Conservation (phyloP, 164 flowering plant species). For the Vitis riparia region DNA sequence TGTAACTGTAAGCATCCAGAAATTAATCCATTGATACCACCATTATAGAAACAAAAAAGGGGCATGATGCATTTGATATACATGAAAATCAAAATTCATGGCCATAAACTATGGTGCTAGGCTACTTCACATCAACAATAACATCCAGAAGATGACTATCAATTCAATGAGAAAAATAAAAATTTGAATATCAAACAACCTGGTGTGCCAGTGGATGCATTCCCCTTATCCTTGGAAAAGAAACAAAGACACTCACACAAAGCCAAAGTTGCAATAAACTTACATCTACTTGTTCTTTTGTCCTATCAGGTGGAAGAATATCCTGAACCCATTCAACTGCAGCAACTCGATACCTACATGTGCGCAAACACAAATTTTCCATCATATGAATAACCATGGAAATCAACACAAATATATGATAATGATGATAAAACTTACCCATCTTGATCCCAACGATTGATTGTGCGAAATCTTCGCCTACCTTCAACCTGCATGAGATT, state of each 20-base stretch:
- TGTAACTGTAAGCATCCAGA: slow-evolving; percentile 46
- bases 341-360: slow-evolving; percentile 79
- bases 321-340: slow-evolving; percentile 91
- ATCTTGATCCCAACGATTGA: slow-evolving; percentile 88
- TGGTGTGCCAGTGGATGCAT: too few species aligned
- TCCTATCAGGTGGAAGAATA: slow-evolving; percentile 51
- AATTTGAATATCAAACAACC: too few species aligned
- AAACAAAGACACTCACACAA: background rate
- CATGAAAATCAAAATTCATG: background rate
- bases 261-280: slow-evolving; percentile 16
- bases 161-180: too few species aligned
- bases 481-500: slow-evolving; percentile 74
- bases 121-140: background rate
- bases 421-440: slow-evolving; percentile 54
- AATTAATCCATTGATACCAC: background rate
- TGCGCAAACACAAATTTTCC: background rate
- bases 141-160: too few species aligned
- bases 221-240: background rate
- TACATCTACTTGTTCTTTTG: slow-evolving; percentile 63
- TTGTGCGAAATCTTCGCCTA: slow-evolving; percentile 81
- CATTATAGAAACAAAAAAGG: background rate
- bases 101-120: background rate
- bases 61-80: background rate
- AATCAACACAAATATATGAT: background rate
- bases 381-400: background rate